Evolutionary conservation across 371 early-diverging fungal genomes (phyloP).

Genomic region (Mucor racemosus): DNA sequence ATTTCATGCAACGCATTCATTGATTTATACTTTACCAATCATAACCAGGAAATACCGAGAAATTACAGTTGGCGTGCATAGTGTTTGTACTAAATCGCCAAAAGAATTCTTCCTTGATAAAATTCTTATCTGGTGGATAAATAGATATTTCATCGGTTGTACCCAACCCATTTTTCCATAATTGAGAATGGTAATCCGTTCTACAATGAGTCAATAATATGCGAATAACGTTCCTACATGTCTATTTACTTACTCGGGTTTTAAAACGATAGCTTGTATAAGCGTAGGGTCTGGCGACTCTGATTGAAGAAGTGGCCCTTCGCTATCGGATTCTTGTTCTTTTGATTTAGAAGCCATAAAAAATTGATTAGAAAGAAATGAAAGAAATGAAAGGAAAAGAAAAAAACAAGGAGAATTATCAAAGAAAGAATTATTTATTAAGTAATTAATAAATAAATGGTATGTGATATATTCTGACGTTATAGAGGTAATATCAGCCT

Average conservation of each 20-base stretch:
- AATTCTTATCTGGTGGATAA: conserved; percentile 48
- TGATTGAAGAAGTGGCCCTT: conserved; percentile 26
- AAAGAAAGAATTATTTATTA: neutral
- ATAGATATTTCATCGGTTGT: conserved; percentile 61
- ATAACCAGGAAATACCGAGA: conserved; percentile 64
- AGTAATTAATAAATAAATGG: conserved; percentile 1
- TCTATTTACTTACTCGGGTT: conserved; percentile 19
- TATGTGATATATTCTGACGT: neutral
- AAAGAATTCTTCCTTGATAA: conserved; percentile 52
- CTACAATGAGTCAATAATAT: neutral
- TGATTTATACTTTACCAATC: conserved; percentile 37
- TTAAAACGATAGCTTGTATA: conserved; percentile 20
- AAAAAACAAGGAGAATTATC: conserved; percentile 1
- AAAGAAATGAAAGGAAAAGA: too few species aligned
- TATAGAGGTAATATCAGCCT: too few species aligned
- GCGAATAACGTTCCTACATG: neutral
- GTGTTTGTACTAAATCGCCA: conserved; percentile 57
- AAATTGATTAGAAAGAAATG: neutral
- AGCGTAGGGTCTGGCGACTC: conserved; percentile 43
- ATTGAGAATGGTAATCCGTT: conserved; percentile 29
- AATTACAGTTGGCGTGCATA: conserved; percentile 54
- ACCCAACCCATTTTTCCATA: conserved; percentile 71
- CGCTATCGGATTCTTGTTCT: neutral
- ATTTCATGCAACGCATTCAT: conserved; percentile 10
- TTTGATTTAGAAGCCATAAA: neutral